A percentile compares a stretch with the other conserved stretches of the same genome.
Conservation (phyloP, 306 rosid genomes). For the Lablab purpureus region DNA sequence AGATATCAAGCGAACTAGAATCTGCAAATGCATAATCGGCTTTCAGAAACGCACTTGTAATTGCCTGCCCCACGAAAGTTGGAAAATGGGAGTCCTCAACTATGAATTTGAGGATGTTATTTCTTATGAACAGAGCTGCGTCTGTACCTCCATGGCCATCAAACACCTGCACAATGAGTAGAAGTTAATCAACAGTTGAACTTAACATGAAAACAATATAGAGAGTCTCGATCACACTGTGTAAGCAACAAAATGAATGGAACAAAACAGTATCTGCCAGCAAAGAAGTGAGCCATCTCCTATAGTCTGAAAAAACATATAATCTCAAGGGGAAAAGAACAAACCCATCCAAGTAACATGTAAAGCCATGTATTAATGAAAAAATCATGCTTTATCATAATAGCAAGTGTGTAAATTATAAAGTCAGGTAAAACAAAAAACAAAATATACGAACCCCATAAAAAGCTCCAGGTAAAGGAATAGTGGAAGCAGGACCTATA, state of each 20-base stretch:
- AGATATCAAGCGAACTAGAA: conserved; percentile 75
- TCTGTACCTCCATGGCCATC: conserved; percentile 92
- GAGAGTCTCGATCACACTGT: conserved; percentile 22
- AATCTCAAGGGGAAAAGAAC: neutral
- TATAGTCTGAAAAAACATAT: neutral
- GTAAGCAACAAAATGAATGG: conserved; percentile 4
- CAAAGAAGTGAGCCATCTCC: neutral
- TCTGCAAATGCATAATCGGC: conserved; percentile 88
- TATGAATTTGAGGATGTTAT: conserved; percentile 73
- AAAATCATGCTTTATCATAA: conserved; percentile 35
- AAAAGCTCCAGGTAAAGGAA: conserved; percentile 73
- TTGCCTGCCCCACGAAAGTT: conserved; percentile 63
- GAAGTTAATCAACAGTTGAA: conserved; percentile 25
- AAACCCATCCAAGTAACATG: neutral
- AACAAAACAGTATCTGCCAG: neutral
- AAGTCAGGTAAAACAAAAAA: conserved; percentile 7
- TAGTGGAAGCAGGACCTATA: conserved; percentile 54
- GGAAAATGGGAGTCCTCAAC: conserved; percentile 78
- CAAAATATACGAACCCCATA: conserved; percentile 70
- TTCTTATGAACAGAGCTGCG: conserved; percentile 75
- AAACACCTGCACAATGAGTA: conserved; percentile 63
- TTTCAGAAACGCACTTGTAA: conserved; percentile 72
- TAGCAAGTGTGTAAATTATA: conserved; percentile 19
- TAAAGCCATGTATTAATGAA: neutral
- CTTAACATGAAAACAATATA: neutral